Percentiles rank a stretch among this genome's conserved stretches.
Evolutionary conservation across 1,284 basidiomycete genomes (phyloP).

Genomic region (Pseudozyma thailandica): DNA sequence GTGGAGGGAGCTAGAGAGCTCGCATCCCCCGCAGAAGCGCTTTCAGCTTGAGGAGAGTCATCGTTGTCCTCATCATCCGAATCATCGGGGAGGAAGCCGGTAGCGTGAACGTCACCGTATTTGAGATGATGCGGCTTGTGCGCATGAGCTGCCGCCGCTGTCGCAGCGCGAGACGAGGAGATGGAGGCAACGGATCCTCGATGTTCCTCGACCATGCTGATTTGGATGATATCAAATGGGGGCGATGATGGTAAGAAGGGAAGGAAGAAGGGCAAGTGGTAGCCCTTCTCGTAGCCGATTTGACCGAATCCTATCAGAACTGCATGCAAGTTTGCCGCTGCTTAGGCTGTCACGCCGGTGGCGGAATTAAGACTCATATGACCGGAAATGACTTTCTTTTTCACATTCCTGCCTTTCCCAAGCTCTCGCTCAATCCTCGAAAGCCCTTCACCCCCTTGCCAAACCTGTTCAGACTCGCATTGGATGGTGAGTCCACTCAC

Average conservation of each 20-base stretch:
- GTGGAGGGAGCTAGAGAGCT: conserved; percentile 15
- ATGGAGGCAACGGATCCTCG: conserved; percentile 27
- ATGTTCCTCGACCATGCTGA: conserved; percentile 21
- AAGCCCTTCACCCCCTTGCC: too few relatives aligned
- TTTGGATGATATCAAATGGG: too few relatives aligned
- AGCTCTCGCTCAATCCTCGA: too few relatives aligned
- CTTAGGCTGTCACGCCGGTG: too few relatives aligned
- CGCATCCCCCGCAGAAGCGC: neutral
- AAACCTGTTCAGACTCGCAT: too few relatives aligned
- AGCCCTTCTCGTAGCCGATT: too few relatives aligned
- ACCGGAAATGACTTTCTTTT: too few relatives aligned
- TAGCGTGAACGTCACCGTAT: conserved; percentile 47
- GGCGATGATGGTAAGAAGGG: neutral
- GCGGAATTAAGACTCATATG: too few relatives aligned
- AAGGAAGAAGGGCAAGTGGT: neutral
- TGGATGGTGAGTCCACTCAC: too few relatives aligned
- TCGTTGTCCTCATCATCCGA: conserved; percentile 34
- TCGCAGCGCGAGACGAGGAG: conserved; percentile 1
- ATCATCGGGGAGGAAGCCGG: conserved; percentile 42
- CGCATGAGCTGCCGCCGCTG: neutral
- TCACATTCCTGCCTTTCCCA: too few relatives aligned
- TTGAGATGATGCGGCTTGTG: conserved; percentile 55
- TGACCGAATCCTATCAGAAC: too few relatives aligned
- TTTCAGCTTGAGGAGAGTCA: neutral
- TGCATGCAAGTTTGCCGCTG: too few relatives aligned